A percentile compares a stretch with the other conserved stretches of the same genome.
Conservation (phyloP, 1,284 basidiomycete species). For the Phylloboletellus chloephorus region DNA sequence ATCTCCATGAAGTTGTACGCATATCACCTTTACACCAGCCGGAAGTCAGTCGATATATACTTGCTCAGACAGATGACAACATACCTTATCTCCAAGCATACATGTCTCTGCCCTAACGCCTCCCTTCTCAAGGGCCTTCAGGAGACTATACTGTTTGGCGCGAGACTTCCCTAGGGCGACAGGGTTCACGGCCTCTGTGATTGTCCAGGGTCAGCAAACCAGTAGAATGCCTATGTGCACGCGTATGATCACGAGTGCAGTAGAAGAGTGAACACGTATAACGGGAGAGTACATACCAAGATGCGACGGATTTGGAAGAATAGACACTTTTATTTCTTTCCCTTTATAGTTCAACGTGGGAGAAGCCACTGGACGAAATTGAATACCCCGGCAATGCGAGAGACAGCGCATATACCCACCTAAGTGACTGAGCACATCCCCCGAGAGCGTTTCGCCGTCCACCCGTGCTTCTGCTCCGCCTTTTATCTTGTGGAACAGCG, state of each 20-base stretch:
- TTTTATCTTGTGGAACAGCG: conserved; percentile 81
- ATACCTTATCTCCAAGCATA: conserved; percentile 68
- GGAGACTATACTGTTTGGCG: conserved; percentile 83
- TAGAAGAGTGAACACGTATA: background rate
- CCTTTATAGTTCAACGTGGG: conserved; percentile 52
- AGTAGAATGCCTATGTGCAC: background rate
- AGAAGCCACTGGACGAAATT: conserved; percentile 45
- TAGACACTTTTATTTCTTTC: conserved; percentile 59
- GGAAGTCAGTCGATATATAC: background rate
- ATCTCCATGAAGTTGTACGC: conserved; percentile 85
- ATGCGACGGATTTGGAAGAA: conserved; percentile 86
- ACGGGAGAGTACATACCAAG: conserved; percentile 45
- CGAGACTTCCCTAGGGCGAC: conserved; percentile 86
- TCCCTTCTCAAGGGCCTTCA: conserved; percentile 49
- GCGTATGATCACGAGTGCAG: background rate
- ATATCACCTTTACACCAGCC: conserved; percentile 55
- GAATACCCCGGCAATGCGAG: background rate
- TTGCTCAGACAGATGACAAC: background rate
- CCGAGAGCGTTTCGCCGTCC: conserved; percentile 63
- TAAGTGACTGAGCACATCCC: conserved; percentile 85
- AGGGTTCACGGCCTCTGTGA: conserved; percentile 75
- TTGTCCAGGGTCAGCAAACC: background rate
- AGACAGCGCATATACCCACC: conserved; percentile 35
- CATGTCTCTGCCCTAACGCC: conserved; percentile 47
- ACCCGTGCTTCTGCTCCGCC: conserved; percentile 67